Percentiles rank a stretch among this genome's conserved stretches.
Evolutionary conservation across 495 filamentous ascomycete genomes (phyloP).

Genomic region (Talaromyces stipitatus): DNA sequence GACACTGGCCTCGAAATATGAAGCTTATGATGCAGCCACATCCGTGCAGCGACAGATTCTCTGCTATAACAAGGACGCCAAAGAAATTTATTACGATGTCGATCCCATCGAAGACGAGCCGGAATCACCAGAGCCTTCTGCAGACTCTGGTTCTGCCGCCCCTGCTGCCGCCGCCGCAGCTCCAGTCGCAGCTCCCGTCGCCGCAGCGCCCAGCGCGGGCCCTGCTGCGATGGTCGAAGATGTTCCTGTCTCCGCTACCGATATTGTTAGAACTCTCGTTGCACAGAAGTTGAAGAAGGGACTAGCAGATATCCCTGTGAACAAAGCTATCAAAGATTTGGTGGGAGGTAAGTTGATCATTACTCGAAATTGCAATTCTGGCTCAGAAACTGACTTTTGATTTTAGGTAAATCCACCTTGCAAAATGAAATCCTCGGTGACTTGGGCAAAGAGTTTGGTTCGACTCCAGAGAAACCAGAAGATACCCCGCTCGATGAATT

Average conservation of each 20-base stretch:
- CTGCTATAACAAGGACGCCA: slow-evolving; percentile 98
- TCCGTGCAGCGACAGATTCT: slow-evolving; percentile 95
- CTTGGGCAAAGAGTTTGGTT: slow-evolving; percentile 96
- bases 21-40: slow-evolving; percentile 95
- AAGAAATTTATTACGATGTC: slow-evolving; percentile 99
- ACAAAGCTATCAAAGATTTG: slow-evolving; percentile 97
- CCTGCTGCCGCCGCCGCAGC: slow-evolving; percentile 41
- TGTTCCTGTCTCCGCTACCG: slow-evolving; percentile 75
- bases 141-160: slow-evolving; percentile 24
- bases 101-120: slow-evolving; percentile 91
- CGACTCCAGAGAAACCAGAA: slow-evolving; percentile 96
- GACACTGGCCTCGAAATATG: slow-evolving; percentile 94
- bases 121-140: slow-evolving; percentile 39
- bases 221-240: slow-evolving; percentile 87
- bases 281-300: slow-evolving; percentile 99
- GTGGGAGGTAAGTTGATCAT: slow-evolving; percentile 76
- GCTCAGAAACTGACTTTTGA: not conserved
- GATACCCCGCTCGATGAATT: slow-evolving; percentile 94
- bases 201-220: slow-evolving; percentile 63
- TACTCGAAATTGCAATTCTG: not conserved
- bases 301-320: slow-evolving; percentile 78
- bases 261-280: slow-evolving; percentile 82
- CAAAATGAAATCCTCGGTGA: slow-evolving; percentile 96
- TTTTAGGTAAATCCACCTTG: slow-evolving; percentile 92
- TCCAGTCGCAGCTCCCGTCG: slow-evolving; percentile 45